Conservation (phyloP, 1,284 basidiomycete species). For the Taiwanofungus camphoratus region DNA sequence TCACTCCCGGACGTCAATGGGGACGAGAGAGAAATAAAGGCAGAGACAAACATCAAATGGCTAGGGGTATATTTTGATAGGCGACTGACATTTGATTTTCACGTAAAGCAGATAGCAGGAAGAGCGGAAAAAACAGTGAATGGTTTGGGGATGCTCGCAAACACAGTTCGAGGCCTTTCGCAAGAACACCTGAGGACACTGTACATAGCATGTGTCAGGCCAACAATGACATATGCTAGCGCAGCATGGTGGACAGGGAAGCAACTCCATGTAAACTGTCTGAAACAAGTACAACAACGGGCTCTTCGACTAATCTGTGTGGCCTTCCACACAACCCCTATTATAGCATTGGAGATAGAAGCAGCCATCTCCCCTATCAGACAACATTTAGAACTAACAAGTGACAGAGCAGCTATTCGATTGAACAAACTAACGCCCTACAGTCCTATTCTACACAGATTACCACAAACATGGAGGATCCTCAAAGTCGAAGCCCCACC, state of each 20-base stretch:
- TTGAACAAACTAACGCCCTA: slow-evolving; percentile 18
- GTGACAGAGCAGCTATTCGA: slow-evolving; percentile 13
- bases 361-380: slow-evolving; percentile 26
- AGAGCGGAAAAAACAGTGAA: slow-evolving; percentile 4
- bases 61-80: slow-evolving; percentile 11
- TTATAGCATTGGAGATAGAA: slow-evolving; percentile 27
- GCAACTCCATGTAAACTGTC: slow-evolving; percentile 14
- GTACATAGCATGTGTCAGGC: slow-evolving; percentile 9
- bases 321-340: slow-evolving; percentile 30
- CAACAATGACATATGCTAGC: slow-evolving; percentile 18
- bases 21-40: neutral
- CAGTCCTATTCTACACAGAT: slow-evolving; percentile 21
- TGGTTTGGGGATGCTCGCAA: slow-evolving; percentile 8
- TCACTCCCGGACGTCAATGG: neutral
- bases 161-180: slow-evolving; percentile 8
- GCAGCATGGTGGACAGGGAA: slow-evolving; percentile 28
- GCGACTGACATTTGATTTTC: slow-evolving; percentile 6
- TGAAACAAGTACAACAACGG: slow-evolving; percentile 25
- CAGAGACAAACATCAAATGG: slow-evolving; percentile 1
- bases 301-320: slow-evolving; percentile 28
- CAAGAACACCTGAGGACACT: slow-evolving; percentile 7
- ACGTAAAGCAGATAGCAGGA: slow-evolving; percentile 4
- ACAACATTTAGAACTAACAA: slow-evolving; percentile 13
- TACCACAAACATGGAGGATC: slow-evolving; percentile 9
- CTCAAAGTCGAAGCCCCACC: neutral